These are phyloP conservation scores for Saccharum spontaneum DNA, from an alignment of 176 grass and related monocot genomes.

Conservation along the genomic window DNA sequence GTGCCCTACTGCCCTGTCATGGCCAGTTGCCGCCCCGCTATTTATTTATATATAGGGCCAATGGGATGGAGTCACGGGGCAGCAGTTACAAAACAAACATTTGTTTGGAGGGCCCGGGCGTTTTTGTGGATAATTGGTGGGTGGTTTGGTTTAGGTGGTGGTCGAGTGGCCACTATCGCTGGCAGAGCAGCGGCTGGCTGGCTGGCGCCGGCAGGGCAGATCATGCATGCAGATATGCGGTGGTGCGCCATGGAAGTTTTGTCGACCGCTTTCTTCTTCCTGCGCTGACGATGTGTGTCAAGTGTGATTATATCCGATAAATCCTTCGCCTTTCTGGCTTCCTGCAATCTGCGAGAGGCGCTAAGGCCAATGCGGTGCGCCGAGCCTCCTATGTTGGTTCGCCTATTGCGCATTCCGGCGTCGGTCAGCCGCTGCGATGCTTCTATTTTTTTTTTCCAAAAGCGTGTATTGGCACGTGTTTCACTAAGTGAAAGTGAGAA, in stretches of 20 bases:
- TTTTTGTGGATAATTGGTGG: slow-evolving; percentile 40
- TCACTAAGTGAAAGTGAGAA: no score
- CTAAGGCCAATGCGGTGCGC: slow-evolving; percentile 9
- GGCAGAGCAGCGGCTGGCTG: background rate
- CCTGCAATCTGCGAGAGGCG: background rate
- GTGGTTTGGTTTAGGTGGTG: background rate
- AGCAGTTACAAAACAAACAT: slow-evolving; percentile 39
- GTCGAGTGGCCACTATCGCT: slow-evolving; percentile 35
- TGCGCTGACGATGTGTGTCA: background rate
- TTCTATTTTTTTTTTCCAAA: no score
- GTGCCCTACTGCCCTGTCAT: background rate
- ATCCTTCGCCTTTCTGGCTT: background rate
- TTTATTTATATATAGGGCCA: slow-evolving; percentile 55
- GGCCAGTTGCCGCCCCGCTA: slow-evolving; percentile 14
- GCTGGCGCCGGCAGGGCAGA: background rate
- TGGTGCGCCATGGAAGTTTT: background rate
- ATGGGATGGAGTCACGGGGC: background rate
- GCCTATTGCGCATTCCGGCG: background rate
- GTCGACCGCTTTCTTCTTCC: background rate
- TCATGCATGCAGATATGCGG: background rate
- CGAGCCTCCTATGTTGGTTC: background rate
- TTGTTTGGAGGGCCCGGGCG: background rate
- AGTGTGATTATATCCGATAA: background rate
- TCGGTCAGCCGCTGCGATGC: slow-evolving; percentile 1
- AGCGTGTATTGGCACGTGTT: no score